Evolutionary conservation across 1,284 basidiomycete species (phyloP).

Genomic region (Apiotrichum montevideense): DNA sequence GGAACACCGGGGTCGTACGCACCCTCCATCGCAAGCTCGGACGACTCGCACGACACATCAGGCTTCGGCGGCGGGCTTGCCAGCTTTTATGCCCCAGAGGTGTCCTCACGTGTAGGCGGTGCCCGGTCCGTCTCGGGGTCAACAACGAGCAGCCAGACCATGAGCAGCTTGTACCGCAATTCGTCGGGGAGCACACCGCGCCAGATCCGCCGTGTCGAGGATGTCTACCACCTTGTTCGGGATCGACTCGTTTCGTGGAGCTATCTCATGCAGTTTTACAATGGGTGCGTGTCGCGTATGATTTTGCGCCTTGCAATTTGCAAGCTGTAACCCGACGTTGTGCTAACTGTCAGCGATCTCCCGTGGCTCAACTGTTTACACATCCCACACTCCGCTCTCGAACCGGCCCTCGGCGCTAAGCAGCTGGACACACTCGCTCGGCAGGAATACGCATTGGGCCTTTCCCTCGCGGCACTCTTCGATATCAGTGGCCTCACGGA

Average conservation of each 20-base stretch:
- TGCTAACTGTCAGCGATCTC: constrained; percentile 23
- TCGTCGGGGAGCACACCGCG: constrained; percentile 1
- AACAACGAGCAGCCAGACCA: constrained; percentile 3
- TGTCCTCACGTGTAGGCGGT: not conserved
- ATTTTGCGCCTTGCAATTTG: too few species aligned
- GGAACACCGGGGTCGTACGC: constrained; percentile 6
- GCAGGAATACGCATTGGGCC: constrained; percentile 48
- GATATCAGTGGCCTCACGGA: constrained; percentile 46
- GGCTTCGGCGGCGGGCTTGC: not conserved
- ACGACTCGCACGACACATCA: constrained; percentile 15
- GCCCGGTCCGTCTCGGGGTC: constrained; percentile 7
- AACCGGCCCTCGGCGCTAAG: constrained; percentile 32
- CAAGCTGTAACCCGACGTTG: too few species aligned
- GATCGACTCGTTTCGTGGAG: constrained; percentile 40
- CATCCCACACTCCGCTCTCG: constrained; percentile 33
- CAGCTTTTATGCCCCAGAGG: not conserved
- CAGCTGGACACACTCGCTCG: constrained; percentile 39
- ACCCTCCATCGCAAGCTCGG: constrained; percentile 13
- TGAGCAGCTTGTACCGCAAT: constrained; percentile 10
- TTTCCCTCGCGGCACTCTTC: constrained; percentile 47
- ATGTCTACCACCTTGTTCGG: constrained; percentile 34
- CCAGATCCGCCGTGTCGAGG: constrained; percentile 29
- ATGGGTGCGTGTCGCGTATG: constrained; percentile 27
- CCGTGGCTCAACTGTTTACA: constrained; percentile 46
- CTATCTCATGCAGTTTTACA: constrained; percentile 45